Base-by-base conservation (phyloP, 2,329 filamentous ascomycete species). In the Alternaria incomplexa region DNA sequence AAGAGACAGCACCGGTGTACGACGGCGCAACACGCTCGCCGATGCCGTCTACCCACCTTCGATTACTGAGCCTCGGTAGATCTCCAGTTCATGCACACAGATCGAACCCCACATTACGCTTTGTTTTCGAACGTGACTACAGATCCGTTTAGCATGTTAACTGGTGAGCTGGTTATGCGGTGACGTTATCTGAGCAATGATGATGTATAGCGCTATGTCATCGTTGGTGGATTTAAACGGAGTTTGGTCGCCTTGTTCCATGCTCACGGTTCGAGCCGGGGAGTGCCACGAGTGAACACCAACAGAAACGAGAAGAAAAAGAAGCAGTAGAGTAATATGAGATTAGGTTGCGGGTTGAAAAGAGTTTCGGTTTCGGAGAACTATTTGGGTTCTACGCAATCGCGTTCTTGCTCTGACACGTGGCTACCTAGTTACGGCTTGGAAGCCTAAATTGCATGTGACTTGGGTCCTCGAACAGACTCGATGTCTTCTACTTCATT, bases 201-300 rank as follows among this genome's bases (percentile, higher is more conserved):
- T 56, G 58, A 56, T 56, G 47, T 57, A 28, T 32, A 22, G 25
- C 23, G 15, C 20, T 47, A 61, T 58, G 47, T 47, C 46, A 57
- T 61, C n/a, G 26, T 58, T 17, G 36, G 47, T 30, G 47, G 54
- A 47, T 17, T 36, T 61, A 52, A 46, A 15, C 53, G 40, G 36
- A 56, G 26, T 57, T 61, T 51, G 46, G n/a, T 13, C 6, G 13
- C 17, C 28, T 13, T 36, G 30, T 20, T 40, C 36, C 36, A 40
- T 40, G 30, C 30, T 22, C 22, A 51, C 17, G 26, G 26, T 51
- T 51, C 48, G 8, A 20, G 48, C 48, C 28, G 48, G 11, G 44
- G 22, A 47, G 44, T 47, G 12, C n/a, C 44, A 23, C 17, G 36
- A 40, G 28, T 51, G 17, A 51, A 51, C 48, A 36, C 28, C 17